phyloP scores from a whole-genome alignment of 164 flowering plant genomes.

The Magnolia sinica region DNA sequence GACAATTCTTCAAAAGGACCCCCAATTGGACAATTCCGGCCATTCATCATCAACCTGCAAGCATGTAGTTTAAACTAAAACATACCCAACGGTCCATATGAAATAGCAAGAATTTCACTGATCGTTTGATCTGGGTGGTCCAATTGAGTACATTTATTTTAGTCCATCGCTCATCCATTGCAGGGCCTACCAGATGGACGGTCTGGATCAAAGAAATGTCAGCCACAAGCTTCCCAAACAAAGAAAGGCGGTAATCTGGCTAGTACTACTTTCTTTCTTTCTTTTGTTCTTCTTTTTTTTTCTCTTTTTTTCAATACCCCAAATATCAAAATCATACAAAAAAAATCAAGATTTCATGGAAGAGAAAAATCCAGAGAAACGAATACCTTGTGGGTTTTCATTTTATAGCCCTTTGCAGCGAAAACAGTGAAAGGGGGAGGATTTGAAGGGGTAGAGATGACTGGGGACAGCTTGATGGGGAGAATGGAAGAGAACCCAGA shows the following conservation, averaged over 20 bases:
- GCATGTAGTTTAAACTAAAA: neutral
- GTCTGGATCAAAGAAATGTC: no score
- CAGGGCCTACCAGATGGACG: no score
- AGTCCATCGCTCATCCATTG: no score
- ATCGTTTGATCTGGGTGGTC: neutral
- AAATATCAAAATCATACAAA: neutral
- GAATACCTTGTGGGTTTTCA: constrained; percentile 89
- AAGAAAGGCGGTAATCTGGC: neutral
- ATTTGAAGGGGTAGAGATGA: constrained; percentile 21
- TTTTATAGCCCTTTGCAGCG: constrained; percentile 81
- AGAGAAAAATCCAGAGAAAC: neutral
- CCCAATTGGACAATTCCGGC: neutral
- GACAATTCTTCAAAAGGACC: no score
- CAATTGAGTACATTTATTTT: neutral
- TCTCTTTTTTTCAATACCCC: no score
- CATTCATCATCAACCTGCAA: neutral
- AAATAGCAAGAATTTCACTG: neutral
- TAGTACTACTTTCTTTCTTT: neutral
- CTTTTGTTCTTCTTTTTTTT: neutral
- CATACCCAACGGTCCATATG: neutral
- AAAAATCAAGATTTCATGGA: neutral
- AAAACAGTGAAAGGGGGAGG: constrained; percentile 41
- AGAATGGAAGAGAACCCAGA: constrained; percentile 29
- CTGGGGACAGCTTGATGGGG: constrained; percentile 22
- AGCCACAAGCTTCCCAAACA: neutral